These are phyloP conservation scores for Epichloe scottii DNA, from an alignment of 2,329 filamentous ascomycete genomes.

Conservation along the genomic window DNA sequence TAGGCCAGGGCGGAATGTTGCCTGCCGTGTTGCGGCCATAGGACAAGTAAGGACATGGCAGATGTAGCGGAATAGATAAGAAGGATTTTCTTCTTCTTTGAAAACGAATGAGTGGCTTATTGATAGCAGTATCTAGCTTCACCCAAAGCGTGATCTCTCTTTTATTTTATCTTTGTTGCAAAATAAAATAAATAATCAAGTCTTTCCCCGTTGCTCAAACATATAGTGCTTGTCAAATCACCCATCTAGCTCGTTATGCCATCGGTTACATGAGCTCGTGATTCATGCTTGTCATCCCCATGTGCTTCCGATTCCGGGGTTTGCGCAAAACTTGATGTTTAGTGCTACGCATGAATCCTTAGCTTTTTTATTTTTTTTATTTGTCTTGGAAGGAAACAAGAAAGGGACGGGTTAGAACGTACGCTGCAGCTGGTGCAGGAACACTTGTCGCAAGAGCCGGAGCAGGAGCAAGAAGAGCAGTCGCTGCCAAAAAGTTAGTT, in stretches of 20 bases:
- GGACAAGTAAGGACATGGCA: too few species aligned
- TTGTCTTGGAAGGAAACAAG: neutral
- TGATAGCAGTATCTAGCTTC: too few species aligned
- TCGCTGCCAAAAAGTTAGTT: conserved; percentile 5
- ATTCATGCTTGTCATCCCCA: neutral
- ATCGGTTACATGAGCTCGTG: neutral
- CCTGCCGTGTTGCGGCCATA: too few species aligned
- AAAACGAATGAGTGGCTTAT: too few species aligned
- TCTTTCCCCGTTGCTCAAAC: neutral
- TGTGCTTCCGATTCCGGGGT: neutral
- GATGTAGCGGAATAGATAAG: too few species aligned
- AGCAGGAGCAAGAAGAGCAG: conserved; percentile 13
- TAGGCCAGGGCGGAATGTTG: too few species aligned
- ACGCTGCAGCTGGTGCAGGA: conserved; percentile 14
- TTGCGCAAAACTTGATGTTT: neutral
- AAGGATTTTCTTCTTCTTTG: too few species aligned
- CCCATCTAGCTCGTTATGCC: neutral
- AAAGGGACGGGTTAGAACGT: neutral
- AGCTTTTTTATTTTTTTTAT: neutral
- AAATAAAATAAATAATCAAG: neutral
- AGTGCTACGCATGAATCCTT: neutral
- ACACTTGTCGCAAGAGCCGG: conserved; percentile 12
- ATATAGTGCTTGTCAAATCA: neutral
- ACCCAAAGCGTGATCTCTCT: too few species aligned
- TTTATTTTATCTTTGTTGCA: too few species aligned